phyloP scores from a whole-genome alignment of 1,139 yeast genomes.

The Yamadazyma siamensis region DNA sequence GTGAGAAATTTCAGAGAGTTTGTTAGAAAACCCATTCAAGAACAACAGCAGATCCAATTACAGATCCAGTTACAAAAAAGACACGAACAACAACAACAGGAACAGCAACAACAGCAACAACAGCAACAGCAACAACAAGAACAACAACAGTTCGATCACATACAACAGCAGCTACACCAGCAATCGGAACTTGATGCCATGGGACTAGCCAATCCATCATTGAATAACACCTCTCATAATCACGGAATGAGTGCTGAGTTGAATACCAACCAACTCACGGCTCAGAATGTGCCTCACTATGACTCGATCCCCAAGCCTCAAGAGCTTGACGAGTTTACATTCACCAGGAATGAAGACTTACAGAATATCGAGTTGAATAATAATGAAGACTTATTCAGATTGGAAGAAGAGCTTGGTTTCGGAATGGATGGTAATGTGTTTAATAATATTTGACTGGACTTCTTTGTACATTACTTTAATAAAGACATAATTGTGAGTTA shows the following conservation, averaged over 20 bases:
- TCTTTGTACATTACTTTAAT: background rate
- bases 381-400: constrained; percentile 30
- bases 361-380: constrained; percentile 8
- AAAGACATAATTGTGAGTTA: no score
- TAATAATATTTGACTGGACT: constrained; percentile 10
- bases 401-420: constrained; percentile 47
- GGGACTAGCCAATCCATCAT: constrained; percentile 17
- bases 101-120: constrained; percentile 53
- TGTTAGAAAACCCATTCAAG: constrained; percentile 74
- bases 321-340: constrained; percentile 41
- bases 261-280: constrained; percentile 26
- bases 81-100: constrained; percentile 29
- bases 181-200: constrained; percentile 9
- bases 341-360: constrained; percentile 16
- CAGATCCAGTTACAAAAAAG: constrained; percentile 35
- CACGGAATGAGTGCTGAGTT: constrained; percentile 22
- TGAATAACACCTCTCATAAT: constrained; percentile 8
- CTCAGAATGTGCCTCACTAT: constrained; percentile 28
- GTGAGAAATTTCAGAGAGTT: constrained; percentile 76
- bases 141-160: constrained; percentile 15
- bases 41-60: constrained; percentile 51
- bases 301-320: constrained; percentile 46
- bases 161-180: constrained; percentile 10
- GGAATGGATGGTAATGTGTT: constrained; percentile 43
- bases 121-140: constrained; percentile 30